A percentile compares a stretch with the other conserved stretches of the same genome.
Evolutionary conservation across 139 green algal genomes (phyloP).

Genomic region (Parachlorella kessleri): DNA sequence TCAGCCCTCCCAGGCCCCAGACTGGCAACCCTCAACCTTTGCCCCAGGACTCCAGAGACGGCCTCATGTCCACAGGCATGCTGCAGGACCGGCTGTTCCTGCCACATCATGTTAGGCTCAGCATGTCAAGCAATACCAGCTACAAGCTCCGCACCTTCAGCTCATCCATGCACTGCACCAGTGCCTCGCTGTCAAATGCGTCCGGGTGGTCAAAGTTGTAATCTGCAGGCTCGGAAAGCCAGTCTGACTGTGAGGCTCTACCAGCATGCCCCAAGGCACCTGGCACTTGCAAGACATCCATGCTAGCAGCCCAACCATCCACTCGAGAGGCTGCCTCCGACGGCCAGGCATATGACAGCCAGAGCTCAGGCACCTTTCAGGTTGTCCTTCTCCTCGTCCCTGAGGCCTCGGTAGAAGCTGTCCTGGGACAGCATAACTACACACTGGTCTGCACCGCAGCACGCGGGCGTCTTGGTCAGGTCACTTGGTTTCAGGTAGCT

Average conservation of each 20-base stretch:
- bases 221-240: constrained; percentile 23
- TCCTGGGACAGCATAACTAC: constrained; percentile 94
- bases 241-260: background rate
- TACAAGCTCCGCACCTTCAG: constrained; percentile 43
- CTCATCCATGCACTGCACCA: constrained; percentile 65
- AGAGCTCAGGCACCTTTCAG: constrained; percentile 55
- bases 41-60: no score
- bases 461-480: background rate
- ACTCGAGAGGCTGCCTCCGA: no score
- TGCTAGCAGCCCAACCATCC: no score
- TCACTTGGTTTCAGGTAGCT: background rate
- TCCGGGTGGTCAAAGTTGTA: constrained; percentile 98
- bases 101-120: no score
- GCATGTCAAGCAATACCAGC: no score
- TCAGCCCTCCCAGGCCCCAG: no score
- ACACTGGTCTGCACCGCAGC: constrained; percentile 69
- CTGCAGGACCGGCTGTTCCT: no score
- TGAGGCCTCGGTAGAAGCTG: constrained; percentile 91
- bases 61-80: no score
- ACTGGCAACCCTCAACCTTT: no score
- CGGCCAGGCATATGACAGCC: no score
- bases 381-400: constrained; percentile 66
- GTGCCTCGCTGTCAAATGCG: constrained; percentile 77
- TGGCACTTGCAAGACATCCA: no score
- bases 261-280: no score